Conservation (phyloP, 1,284 basidiomycete genomes). For the Cyathus olla region DNA sequence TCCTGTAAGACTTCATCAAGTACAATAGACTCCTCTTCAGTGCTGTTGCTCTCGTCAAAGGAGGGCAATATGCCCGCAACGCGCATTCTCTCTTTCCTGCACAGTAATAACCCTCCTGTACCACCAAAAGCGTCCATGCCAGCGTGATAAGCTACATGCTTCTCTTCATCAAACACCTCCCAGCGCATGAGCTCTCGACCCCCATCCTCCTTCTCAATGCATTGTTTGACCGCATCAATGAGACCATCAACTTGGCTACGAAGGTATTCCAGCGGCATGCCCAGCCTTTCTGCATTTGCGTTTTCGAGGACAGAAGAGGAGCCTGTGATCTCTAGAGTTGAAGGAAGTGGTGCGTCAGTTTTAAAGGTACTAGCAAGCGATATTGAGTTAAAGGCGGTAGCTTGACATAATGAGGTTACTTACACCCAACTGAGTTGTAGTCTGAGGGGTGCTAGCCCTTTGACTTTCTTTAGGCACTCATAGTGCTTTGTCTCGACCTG, state of each 20-base stretch:
- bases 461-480: conserved; percentile 61
- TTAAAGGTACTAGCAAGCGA: conserved; percentile 47
- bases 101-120: conserved; percentile 27
- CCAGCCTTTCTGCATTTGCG: conserved; percentile 10
- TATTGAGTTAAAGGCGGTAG: neutral
- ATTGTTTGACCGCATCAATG: neutral
- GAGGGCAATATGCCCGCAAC: neutral
- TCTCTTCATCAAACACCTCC: neutral
- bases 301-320: conserved; percentile 27
- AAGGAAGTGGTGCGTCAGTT: conserved; percentile 43
- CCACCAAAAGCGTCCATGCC: conserved; percentile 5
- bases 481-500: conserved; percentile 8
- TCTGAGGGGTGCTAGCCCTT: conserved; percentile 67
- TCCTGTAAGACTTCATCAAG: too few species aligned
- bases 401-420: conserved; percentile 10
- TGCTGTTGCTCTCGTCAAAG: neutral
- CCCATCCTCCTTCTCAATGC: neutral
- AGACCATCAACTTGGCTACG: neutral
- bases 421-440: conserved; percentile 79
- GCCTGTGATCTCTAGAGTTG: conserved; percentile 35
- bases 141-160: neutral
- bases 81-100: conserved; percentile 27
- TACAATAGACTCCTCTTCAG: neutral
- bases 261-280: neutral
- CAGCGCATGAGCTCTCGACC: neutral